Conservation (phyloP, 441 rosid genomes). For the Erodium moschatum region DNA sequence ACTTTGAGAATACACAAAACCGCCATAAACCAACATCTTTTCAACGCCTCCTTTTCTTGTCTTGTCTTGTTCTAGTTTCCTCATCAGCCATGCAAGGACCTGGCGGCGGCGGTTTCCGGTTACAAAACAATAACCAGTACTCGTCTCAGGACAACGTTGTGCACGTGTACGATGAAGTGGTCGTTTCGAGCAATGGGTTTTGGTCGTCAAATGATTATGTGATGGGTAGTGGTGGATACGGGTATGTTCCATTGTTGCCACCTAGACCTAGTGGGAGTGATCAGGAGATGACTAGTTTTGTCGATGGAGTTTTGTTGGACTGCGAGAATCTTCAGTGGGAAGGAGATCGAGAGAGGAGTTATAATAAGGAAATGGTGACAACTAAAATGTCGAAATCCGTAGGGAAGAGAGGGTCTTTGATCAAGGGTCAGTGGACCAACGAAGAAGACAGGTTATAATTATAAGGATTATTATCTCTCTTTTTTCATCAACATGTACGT, state of each 20-base stretch:
- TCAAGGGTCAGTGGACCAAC: constrained; percentile 92
- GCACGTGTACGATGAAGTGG: too few relatives aligned
- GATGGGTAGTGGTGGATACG: neutral
- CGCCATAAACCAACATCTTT: constrained; percentile 24
- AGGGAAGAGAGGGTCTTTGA: constrained; percentile 39
- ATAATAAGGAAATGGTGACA: neutral
- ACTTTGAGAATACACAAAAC: neutral
- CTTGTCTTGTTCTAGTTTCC: neutral
- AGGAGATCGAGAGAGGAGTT: constrained; percentile 16
- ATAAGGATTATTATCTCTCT: too few relatives aligned
- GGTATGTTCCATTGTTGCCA: constrained; percentile 9
- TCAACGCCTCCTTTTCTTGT: constrained; percentile 21
- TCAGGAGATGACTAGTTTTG: constrained; percentile 24
- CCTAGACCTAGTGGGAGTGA: neutral
- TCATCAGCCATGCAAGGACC: constrained; percentile 28
- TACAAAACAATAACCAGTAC: constrained; percentile 22
- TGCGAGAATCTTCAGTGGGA: constrained; percentile 23
- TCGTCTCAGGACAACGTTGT: too few relatives aligned
- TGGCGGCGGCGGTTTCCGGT: neutral
- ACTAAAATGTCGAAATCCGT: neutral
- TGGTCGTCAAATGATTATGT: constrained; percentile 19
- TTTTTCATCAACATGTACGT: neutral
- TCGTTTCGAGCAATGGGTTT: neutral
- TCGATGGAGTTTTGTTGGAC: constrained; percentile 29
- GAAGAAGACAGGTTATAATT: constrained; percentile 67